Percentiles rank a stretch among this genome's conserved stretches.
Evolutionary conservation across 176 grass and related monocot species (phyloP).

Genomic region (Juncus inflexus): DNA sequence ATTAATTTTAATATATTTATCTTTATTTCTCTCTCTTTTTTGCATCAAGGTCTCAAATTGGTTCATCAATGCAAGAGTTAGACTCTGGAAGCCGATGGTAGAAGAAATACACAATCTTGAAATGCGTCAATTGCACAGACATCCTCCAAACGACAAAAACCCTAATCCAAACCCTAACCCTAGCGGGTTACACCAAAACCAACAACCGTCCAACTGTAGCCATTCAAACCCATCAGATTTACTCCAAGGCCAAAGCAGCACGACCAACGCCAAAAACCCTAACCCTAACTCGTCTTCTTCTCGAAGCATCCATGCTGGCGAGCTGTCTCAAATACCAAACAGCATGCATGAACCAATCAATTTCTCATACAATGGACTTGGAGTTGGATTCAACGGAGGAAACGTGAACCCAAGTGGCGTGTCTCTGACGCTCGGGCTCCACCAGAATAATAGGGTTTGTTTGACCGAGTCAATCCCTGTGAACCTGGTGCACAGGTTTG

Average conservation of each 20-base stretch:
- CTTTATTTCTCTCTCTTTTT: background rate
- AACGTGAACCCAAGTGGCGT: slow-evolving; percentile 37
- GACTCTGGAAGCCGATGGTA: slow-evolving; percentile 98
- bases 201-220: slow-evolving; percentile 38
- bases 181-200: slow-evolving; percentile 25
- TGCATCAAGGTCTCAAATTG: slow-evolving; percentile 76
- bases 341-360: slow-evolving; percentile 42
- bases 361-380: slow-evolving; percentile 44
- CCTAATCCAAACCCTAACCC: slow-evolving; percentile 10
- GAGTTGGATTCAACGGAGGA: background rate
- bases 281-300: slow-evolving; percentile 26
- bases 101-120: slow-evolving; percentile 96
- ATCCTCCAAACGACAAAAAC: slow-evolving; percentile 38
- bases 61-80: slow-evolving; percentile 98
- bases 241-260: slow-evolving; percentile 41
- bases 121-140: slow-evolving; percentile 59
- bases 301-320: slow-evolving; percentile 38
- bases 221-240: slow-evolving; percentile 38
- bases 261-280: slow-evolving; percentile 38
- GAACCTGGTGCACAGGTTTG: slow-evolving; percentile 75
- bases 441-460: slow-evolving; percentile 67
- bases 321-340: slow-evolving; percentile 51
- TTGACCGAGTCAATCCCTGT: slow-evolving; percentile 46
- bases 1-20: background rate
- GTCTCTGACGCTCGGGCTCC: slow-evolving; percentile 86